A percentile compares a stretch with the other conserved stretches of the same genome.
These are phyloP conservation scores for Rhodotorula mucilaginosa DNA, from an alignment of 1,284 basidiomycete species.

Conservation along the genomic window DNA sequence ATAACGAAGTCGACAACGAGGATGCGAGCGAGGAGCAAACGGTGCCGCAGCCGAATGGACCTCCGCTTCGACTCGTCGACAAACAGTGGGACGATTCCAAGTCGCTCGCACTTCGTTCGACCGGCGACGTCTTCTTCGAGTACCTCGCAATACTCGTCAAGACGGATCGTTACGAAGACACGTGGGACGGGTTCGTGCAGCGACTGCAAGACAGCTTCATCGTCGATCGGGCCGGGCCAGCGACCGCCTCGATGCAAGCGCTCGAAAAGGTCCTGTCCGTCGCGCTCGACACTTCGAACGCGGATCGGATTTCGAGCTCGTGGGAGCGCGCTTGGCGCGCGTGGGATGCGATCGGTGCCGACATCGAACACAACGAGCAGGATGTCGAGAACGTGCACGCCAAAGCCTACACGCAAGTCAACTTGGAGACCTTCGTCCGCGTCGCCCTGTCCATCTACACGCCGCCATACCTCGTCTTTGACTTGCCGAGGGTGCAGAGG, in stretches of 20 bases:
- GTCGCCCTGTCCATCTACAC: slow-evolving; percentile 56
- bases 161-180: slow-evolving; percentile 64
- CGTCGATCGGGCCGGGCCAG: slow-evolving; percentile 65
- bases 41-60: slow-evolving; percentile 34
- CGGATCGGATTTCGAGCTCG: slow-evolving; percentile 53
- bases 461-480: slow-evolving; percentile 42
- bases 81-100: slow-evolving; percentile 79
- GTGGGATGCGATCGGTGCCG: slow-evolving; percentile 65
- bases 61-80: slow-evolving; percentile 36
- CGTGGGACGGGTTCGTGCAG: slow-evolving; percentile 69
- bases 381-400: slow-evolving; percentile 19
- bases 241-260: slow-evolving; percentile 74
- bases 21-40: slow-evolving; percentile 14
- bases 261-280: slow-evolving; percentile 67
- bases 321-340: slow-evolving; percentile 66
- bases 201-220: slow-evolving; percentile 68
- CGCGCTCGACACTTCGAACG: slow-evolving; percentile 54
- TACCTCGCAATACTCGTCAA: slow-evolving; percentile 74
- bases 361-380: slow-evolving; percentile 47
- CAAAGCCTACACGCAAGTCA: slow-evolving; percentile 66
- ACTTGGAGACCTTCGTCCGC: slow-evolving; percentile 73
- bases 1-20: slow-evolving; percentile 1
- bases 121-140: slow-evolving; percentile 77
- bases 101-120: slow-evolving; percentile 76
- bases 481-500: slow-evolving; percentile 60